Evolutionary conservation across 257 asterid genomes (phyloP).

Genomic region (Eustoma russellianum): DNA sequence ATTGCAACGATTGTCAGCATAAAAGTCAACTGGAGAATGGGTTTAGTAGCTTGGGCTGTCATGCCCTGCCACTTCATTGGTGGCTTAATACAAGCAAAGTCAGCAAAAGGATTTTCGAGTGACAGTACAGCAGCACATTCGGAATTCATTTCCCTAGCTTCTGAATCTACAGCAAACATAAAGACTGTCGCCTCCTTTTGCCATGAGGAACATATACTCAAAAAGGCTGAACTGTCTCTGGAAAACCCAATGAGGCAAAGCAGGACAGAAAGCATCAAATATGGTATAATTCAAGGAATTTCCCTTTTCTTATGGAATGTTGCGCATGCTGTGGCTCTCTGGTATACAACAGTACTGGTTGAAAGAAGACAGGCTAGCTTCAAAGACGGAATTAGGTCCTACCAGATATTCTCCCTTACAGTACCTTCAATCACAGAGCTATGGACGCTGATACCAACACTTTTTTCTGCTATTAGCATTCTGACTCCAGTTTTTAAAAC

Average conservation of each 20-base stretch:
- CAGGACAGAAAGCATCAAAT: constrained; percentile 53
- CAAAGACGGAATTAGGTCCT: constrained; percentile 57
- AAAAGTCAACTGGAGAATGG: constrained; percentile 71
- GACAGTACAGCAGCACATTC: constrained; percentile 50
- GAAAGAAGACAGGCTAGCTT: constrained; percentile 53
- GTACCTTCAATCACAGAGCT: constrained; percentile 78
- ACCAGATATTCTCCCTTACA: constrained; percentile 72
- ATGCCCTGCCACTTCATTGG: constrained; percentile 91
- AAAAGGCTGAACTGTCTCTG: constrained; percentile 40
- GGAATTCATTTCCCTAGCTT: constrained; percentile 56
- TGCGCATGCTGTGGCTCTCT: constrained; percentile 75
- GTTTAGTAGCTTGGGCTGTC: constrained; percentile 83
- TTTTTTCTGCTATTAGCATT: constrained; percentile 58
- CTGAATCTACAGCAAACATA: constrained; percentile 63
- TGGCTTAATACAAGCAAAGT: constrained; percentile 74
- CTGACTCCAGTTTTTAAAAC: constrained; percentile 59
- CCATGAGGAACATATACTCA: constrained; percentile 53
- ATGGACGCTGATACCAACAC: constrained; percentile 75
- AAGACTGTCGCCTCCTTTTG: constrained; percentile 68
- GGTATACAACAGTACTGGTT: constrained; percentile 61
- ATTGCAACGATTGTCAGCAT: constrained; percentile 73
- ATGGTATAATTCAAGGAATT: constrained; percentile 61
- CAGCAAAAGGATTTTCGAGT: constrained; percentile 71
- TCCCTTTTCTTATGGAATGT: constrained; percentile 77
- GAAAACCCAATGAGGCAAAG: constrained; percentile 39